Evolutionary conservation across 1,284 basidiomycete species (phyloP), one percentile per base, ranked within the genome.

Genomic region (Sanguinoderma infundibulare): DNA sequence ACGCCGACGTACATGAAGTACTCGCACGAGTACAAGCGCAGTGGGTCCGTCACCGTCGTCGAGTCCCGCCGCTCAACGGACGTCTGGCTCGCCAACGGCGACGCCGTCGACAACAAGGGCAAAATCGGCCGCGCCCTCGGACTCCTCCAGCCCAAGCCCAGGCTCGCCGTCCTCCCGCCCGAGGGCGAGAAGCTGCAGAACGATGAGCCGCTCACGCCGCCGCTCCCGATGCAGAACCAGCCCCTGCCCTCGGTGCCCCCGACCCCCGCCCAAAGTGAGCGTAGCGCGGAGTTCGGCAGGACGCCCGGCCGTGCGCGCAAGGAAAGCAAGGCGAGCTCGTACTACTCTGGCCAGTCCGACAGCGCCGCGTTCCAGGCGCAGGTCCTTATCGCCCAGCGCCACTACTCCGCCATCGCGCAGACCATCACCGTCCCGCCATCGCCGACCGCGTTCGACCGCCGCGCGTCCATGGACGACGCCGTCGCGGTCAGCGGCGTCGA

Each of bases 51-150:
- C 55, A 90, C 87, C 10, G 83, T 89, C 36, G 83, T 91, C 22
- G 87, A 90, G 70, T 84, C 83, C 32, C 82, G 87, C 49, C 85
- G 86, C 51, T 88, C 87, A 66, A 86, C 86, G 28, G 88, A 91
- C 67, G 83, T 90, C 26, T 90, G 89, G 89, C 71, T 90, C 64
- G 70, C 81, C 8, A 87, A 87, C 59, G 87, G 87, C 17, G 83
- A 90, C 62, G 89, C 87, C 9, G 74, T 87, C 26, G 86, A 87
- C 57, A 85, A 86, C 0, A 87, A 85, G 72, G 75, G 75, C 61
- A 87, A 84, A 68, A 63, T 89, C 38, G 78, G 82, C 50, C 83
- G 87, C 34, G 86, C 85, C 2, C 66, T 89, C 26, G 81, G 79
- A 12, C 79, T 90, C 74, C 80, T 91, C 36, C 75, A 79, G 8